Percentiles rank a stretch among this genome's conserved stretches.
Evolutionary conservation across 805 yeast genomes (phyloP).

Genomic region (Maudiozyma serrabonitensis): DNA sequence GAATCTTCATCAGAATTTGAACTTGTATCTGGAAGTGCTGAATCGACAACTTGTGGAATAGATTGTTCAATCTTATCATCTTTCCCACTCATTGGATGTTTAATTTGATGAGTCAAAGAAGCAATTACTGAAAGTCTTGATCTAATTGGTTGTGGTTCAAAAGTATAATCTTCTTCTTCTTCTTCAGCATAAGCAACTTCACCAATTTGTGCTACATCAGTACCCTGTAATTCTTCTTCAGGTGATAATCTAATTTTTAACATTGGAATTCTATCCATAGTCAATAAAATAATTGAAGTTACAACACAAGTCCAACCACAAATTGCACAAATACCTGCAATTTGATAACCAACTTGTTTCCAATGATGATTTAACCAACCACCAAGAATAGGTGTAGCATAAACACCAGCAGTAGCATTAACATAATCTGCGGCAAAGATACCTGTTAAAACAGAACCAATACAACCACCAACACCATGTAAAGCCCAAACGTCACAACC

Average conservation of each 20-base stretch:
- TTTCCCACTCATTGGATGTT: constrained; percentile 8
- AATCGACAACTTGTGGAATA: constrained; percentile 1
- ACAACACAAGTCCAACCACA: constrained; percentile 68
- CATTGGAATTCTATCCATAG: constrained; percentile 69
- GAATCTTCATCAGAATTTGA: neutral
- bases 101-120: constrained; percentile 6
- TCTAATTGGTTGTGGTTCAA: constrained; percentile 72
- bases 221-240: constrained; percentile 82
- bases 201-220: constrained; percentile 85
- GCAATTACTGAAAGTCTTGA: constrained; percentile 33
- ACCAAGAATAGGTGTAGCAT: constrained; percentile 50
- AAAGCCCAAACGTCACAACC: constrained; percentile 91
- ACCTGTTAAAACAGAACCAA: constrained; percentile 80
- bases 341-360: constrained; percentile 78
- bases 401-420: constrained; percentile 67
- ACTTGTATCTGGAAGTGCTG: neutral
- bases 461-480: constrained; percentile 89
- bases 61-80: constrained; percentile 28
- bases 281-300: constrained; percentile 56
- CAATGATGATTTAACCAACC: constrained; percentile 86
- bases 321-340: constrained; percentile 65
- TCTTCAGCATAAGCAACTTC: constrained; percentile 59
- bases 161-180: constrained; percentile 52
- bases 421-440: constrained; percentile 87
- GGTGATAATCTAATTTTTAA: constrained; percentile 72